Evolutionary conservation across 2,329 filamentous ascomycete species (phyloP), one percentile per base, ranked within the genome.

Genomic region (Colletotrichum tofieldiae): DNA sequence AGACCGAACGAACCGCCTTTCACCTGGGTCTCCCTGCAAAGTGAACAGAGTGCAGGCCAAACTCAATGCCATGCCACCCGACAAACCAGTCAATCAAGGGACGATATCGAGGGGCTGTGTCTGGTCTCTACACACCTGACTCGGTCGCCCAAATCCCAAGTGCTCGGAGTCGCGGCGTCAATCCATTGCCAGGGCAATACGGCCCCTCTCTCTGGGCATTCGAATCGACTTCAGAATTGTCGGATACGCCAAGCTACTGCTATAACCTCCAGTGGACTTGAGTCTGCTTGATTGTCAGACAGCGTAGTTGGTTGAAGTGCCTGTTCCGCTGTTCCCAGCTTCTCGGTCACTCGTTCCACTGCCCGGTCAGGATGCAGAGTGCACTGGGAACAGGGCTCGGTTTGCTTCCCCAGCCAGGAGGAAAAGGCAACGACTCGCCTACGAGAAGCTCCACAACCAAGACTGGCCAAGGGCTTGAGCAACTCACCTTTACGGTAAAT

Each of bases 331-430:
- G n/a, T 43, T 37, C 52, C 32, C 32, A 37, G 37, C 39, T 52
- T 45, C 56, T 58, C 43, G 65, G 65, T 68, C 43, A 41, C 45
- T 59, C 58, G 56, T 59, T 16, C 52, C 32, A 37, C n/a, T 0
- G 32, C 32, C 29, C 37, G 52, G 52, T 63, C 35, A 47, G 64
- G 37, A 59, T 63, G 20, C 39, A 26, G 39, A 64, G 37, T 29
- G 52, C 65, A 43, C 51, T n/a, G n/a, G 39, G 51, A 60, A 55
- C 68, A 71, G 49, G 56, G 47, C 39, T 60, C 47, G 58, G 65
- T 60, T 54, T 26, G 52, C 65, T 69, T 69, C 69, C 69, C 65
- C 69, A 26, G 43, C 56, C 49, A 71, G 54, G 64, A 60, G 52
- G 43, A 67, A 47, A 35, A 61, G 35, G 23, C 54, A 8, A 20